Evolutionary conservation across 371 early-diverging fungal genomes (phyloP).

Genomic region (Mucor circinelloides): DNA sequence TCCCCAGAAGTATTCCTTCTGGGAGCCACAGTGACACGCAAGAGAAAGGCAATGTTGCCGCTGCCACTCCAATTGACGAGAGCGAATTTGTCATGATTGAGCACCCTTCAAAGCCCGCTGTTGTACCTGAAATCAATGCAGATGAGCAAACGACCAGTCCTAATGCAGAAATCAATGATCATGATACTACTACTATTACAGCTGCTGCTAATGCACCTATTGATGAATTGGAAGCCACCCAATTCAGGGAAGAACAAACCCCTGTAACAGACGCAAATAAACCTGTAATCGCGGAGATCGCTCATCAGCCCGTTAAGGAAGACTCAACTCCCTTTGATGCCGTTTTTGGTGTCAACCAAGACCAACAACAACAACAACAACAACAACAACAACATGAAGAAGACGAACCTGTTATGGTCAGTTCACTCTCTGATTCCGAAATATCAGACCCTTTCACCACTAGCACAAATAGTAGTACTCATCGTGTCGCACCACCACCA

Average conservation of each 20-base stretch:
- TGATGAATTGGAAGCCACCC: not conserved
- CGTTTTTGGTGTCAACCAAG: slow-evolving; percentile 7
- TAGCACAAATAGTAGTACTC: slow-evolving; percentile 11
- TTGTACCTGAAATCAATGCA: not conserved
- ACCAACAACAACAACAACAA: not conserved
- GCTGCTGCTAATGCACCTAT: not conserved
- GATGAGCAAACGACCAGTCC: not conserved
- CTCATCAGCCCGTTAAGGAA: not conserved
- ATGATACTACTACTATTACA: not conserved
- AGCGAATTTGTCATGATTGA: slow-evolving; percentile 30
- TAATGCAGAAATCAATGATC: not conserved
- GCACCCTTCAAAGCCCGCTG: slow-evolving; percentile 9
- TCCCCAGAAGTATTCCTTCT: not conserved
- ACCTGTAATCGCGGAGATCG: not conserved
- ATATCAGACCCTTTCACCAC: slow-evolving; percentile 3
- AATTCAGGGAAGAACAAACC: not conserved
- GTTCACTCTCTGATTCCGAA: slow-evolving; percentile 13
- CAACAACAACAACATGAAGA: slow-evolving; percentile 4
- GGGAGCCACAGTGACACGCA: too few relatives aligned
- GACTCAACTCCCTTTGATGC: slow-evolving; percentile 9
- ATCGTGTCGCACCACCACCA: slow-evolving; percentile 17
- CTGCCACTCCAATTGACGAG: slow-evolving; percentile 9
- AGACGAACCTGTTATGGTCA: slow-evolving; percentile 21
- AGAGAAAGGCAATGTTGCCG: not conserved
- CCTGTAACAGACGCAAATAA: slow-evolving; percentile 8